phyloP scores from a whole-genome alignment of 208 protist species.

The Trypanosomatidae sp. region DNA sequence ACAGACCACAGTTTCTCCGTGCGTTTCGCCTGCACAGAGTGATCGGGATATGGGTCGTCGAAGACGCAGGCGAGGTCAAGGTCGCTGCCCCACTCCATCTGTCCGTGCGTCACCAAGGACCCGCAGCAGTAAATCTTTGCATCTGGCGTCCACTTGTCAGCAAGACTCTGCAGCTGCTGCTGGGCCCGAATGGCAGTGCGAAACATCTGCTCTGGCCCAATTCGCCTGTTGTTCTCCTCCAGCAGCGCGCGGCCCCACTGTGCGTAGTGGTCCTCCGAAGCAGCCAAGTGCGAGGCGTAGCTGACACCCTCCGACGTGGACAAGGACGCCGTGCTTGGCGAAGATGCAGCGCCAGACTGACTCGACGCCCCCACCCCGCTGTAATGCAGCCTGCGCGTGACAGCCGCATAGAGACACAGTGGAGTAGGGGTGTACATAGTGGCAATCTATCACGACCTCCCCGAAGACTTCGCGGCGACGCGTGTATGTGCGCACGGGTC shows the following conservation, averaged over 20 bases:
- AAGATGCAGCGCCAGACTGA: not conserved
- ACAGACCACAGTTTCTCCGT: constrained; percentile 88
- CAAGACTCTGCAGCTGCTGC: constrained; percentile 81
- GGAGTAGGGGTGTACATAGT: constrained; percentile 11
- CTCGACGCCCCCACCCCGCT: not conserved
- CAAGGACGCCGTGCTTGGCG: not conserved
- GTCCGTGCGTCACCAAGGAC: constrained; percentile 83
- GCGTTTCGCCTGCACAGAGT: constrained; percentile 80
- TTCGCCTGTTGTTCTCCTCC: constrained; percentile 76
- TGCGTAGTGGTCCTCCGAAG: constrained; percentile 68
- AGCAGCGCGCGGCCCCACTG: constrained; percentile 78
- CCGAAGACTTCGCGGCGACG: not conserved
- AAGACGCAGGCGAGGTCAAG: constrained; percentile 90
- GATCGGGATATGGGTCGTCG: constrained; percentile 83
- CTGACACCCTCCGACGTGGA: not conserved
- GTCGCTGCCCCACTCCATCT: constrained; percentile 93
- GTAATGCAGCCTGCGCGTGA: constrained; percentile 7
- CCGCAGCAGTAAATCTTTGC: constrained; percentile 91
- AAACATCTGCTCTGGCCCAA: constrained; percentile 88
- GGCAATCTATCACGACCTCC: not conserved
- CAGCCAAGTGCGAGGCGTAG: constrained; percentile 31
- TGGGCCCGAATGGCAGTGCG: constrained; percentile 73
- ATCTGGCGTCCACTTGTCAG: constrained; percentile 89
- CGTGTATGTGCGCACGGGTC: not conserved
- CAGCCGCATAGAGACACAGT: constrained; percentile 14